A percentile compares a stretch with the other conserved stretches of the same genome.
These are phyloP conservation scores for Blakeslea trispora DNA, from an alignment of 371 early-diverging fungal species.

Conservation along the genomic window DNA sequence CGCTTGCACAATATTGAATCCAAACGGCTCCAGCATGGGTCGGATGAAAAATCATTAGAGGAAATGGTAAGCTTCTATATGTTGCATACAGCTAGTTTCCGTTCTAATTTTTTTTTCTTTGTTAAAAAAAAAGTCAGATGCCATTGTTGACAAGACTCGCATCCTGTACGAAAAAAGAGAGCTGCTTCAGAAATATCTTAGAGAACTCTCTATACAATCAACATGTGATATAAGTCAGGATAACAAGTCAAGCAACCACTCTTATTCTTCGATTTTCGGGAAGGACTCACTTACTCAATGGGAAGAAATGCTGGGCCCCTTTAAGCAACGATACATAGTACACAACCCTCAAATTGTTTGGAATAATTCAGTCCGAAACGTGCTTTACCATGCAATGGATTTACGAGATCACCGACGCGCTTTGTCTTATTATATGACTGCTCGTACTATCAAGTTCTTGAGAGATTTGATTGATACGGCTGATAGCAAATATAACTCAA, in stretches of 20 bases:
- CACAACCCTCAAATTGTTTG: conserved; percentile 57
- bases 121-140: conserved; percentile 28
- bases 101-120: neutral
- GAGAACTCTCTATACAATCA: conserved; percentile 28
- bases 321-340: conserved; percentile 49
- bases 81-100: too few species aligned
- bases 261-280: conserved; percentile 37
- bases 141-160: conserved; percentile 45
- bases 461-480: conserved; percentile 41
- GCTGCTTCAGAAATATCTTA: conserved; percentile 42
- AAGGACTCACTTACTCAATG: conserved; percentile 37
- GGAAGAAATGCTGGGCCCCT: conserved; percentile 50
- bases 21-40: conserved; percentile 19
- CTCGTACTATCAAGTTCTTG: conserved; percentile 51
- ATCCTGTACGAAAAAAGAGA: conserved; percentile 48
- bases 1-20: conserved; percentile 41
- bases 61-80: conserved; percentile 13
- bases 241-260: conserved; percentile 16
- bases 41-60: conserved; percentile 18
- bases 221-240: conserved; percentile 25
- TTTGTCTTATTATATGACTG: conserved; percentile 49
- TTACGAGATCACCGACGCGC: conserved; percentile 48
- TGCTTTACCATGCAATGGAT: conserved; percentile 50
- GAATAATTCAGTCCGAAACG: conserved; percentile 55
- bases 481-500: conserved; percentile 9